These are phyloP conservation scores for Hygrophorus pudorinus DNA, from an alignment of 768 basidiomycete species.

Conservation along the genomic window DNA sequence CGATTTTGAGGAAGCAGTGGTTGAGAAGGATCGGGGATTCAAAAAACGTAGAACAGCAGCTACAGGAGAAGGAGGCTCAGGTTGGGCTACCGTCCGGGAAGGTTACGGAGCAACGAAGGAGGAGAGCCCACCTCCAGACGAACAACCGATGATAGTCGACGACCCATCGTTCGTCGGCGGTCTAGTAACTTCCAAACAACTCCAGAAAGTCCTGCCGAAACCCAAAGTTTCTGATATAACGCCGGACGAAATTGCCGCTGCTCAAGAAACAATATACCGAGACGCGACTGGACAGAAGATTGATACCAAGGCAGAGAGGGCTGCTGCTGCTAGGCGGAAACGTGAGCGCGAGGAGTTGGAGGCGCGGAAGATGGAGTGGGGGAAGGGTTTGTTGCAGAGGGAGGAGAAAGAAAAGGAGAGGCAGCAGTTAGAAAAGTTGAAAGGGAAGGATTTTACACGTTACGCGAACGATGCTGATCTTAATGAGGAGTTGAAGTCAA, in stretches of 20 bases:
- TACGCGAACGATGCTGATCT: conserved; percentile 75
- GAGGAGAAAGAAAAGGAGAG: conserved; percentile 65
- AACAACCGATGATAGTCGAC: conserved; percentile 48
- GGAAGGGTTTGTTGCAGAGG: conserved; percentile 87
- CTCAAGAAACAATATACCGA: conserved; percentile 90
- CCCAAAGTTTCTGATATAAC: conserved; percentile 28
- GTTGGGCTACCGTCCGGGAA: conserved; percentile 62
- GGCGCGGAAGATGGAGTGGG: conserved; percentile 94
- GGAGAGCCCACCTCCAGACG: conserved; percentile 47
- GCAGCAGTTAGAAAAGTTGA: conserved; percentile 60
- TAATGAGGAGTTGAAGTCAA: conserved; percentile 75
- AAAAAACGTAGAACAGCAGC: conserved; percentile 51
- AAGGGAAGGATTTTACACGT: conserved; percentile 58
- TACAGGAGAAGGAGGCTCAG: conserved; percentile 36
- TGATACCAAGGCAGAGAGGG: conserved; percentile 75
- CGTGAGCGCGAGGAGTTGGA: conserved; percentile 80
- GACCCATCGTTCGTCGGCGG: conserved; percentile 55
- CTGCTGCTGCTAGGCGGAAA: conserved; percentile 75
- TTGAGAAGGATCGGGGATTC: conserved; percentile 69
- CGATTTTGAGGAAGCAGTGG: conserved; percentile 52
- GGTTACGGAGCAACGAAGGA: conserved; percentile 45
- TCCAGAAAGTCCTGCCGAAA: conserved; percentile 53
- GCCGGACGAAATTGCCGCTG: conserved; percentile 47
- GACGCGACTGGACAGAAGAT: conserved; percentile 83
- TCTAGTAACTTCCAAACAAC: conserved; percentile 63